Conservation (phyloP, 208 protist species). For the Angomonas ambiguus region DNA sequence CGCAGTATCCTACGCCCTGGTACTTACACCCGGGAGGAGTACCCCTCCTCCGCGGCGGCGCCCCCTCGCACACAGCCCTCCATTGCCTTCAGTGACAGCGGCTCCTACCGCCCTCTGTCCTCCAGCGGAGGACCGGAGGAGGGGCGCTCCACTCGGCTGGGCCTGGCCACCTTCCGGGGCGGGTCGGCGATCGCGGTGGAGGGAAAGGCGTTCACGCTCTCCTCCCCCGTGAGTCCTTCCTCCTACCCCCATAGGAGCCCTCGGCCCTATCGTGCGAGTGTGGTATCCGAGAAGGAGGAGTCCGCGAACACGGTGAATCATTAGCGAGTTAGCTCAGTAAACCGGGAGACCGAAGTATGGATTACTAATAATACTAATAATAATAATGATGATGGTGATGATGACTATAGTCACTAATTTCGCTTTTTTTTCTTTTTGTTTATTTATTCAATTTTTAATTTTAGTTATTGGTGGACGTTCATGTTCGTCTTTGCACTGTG, state of each 20-base stretch:
- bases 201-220: background rate
- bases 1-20: conserved; percentile 25
- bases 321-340: background rate
- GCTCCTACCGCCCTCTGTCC: background rate
- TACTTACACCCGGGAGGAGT: background rate
- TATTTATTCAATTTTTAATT: background rate
- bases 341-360: background rate
- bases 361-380: conserved; percentile 1
- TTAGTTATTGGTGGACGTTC: no score
- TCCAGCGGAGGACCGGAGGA: background rate
- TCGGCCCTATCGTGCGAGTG: background rate
- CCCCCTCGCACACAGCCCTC: background rate
- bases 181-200: background rate
- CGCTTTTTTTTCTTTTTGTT: conserved; percentile 6
- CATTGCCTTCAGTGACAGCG: background rate
- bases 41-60: background rate
- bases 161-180: background rate
- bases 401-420: background rate
- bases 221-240: background rate
- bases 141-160: no score
- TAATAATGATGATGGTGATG: background rate
- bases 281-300: background rate
- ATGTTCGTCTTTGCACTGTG: no score
- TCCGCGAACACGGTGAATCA: background rate
- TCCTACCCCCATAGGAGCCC: no score